Evolutionary conservation across 2,329 filamentous ascomycete genomes (phyloP).

Genomic region (Diplodia scrobiculata): DNA sequence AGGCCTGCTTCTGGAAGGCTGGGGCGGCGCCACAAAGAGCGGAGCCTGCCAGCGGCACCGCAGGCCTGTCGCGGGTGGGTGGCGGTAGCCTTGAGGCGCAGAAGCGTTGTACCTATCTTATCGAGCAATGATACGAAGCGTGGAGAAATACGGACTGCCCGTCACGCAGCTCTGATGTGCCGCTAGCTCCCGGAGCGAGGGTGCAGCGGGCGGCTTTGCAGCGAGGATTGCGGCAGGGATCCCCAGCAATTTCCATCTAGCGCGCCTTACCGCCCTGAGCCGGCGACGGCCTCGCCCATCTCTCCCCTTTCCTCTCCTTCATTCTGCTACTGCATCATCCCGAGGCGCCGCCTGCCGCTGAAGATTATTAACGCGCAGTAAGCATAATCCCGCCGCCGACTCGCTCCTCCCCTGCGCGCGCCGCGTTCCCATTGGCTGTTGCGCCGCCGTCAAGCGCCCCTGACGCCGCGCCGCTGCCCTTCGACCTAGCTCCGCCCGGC

Average conservation of each 20-base stretch:
- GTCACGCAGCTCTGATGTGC: slow-evolving; percentile 21
- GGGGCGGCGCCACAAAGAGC: background rate
- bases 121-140: slow-evolving; percentile 23
- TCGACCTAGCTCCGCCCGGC: slow-evolving; percentile 12
- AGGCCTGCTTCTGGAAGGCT: background rate
- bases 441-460: slow-evolving; percentile 2
- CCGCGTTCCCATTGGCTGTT: slow-evolving; percentile 13
- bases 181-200: slow-evolving; percentile 21
- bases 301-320: slow-evolving; percentile 25
- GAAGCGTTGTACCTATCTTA: slow-evolving; percentile 4
- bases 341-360: slow-evolving; percentile 6
- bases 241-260: slow-evolving; percentile 22
- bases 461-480: slow-evolving; percentile 24
- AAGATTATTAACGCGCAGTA: slow-evolving; percentile 10
- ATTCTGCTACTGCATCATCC: slow-evolving; percentile 7
- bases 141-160: slow-evolving; percentile 25
- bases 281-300: slow-evolving; percentile 1
- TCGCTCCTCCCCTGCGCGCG: background rate
- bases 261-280: slow-evolving; percentile 6
- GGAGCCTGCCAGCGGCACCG: background rate
- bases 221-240: slow-evolving; percentile 11
- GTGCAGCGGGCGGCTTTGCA: slow-evolving; percentile 20
- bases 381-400: background rate
- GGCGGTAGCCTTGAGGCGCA: background rate
- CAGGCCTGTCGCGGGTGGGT: background rate